Evolutionary conservation across 352 stramenopile genomes (phyloP).

Genomic region (Ophiocytium majus): DNA sequence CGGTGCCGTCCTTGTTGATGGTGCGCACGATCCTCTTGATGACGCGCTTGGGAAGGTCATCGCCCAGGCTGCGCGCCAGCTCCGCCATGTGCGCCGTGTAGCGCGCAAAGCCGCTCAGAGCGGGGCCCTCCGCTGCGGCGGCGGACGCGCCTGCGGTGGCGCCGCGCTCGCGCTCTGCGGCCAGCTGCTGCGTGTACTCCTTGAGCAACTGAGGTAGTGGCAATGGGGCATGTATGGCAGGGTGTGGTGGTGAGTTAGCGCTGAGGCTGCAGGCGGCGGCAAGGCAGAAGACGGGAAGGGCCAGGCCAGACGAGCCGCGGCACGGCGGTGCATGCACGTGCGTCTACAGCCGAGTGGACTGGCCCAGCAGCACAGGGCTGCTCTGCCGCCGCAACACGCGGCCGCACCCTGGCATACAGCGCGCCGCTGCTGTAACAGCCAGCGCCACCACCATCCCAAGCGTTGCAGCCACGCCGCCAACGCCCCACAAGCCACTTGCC

Average conservation of each 20-base stretch:
- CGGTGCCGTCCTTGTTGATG: constrained; percentile 11
- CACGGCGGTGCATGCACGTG: no score
- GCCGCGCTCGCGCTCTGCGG: not conserved
- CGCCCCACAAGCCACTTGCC: not conserved
- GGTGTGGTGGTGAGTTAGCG: no score
- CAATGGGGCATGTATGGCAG: no score
- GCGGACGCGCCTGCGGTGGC: not conserved
- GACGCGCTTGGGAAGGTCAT: not conserved
- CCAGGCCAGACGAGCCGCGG: no score
- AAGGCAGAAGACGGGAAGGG: no score
- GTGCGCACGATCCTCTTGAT: constrained; percentile 1
- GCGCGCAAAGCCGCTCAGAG: not conserved
- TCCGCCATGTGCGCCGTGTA: constrained; percentile 7
- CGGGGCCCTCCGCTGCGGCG: not conserved
- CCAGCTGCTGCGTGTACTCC: not conserved
- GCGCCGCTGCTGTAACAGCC: no score
- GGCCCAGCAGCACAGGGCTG: no score
- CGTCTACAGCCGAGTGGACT: no score
- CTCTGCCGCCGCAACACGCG: no score
- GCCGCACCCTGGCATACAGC: no score
- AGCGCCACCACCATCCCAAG: not conserved
- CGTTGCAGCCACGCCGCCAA: no score
- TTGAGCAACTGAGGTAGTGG: constrained; percentile 19
- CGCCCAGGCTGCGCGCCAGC: not conserved
- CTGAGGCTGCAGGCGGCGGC: no score